Evolutionary conservation across 345 rosid genomes (phyloP).

Genomic region (Ceriops decandra): DNA sequence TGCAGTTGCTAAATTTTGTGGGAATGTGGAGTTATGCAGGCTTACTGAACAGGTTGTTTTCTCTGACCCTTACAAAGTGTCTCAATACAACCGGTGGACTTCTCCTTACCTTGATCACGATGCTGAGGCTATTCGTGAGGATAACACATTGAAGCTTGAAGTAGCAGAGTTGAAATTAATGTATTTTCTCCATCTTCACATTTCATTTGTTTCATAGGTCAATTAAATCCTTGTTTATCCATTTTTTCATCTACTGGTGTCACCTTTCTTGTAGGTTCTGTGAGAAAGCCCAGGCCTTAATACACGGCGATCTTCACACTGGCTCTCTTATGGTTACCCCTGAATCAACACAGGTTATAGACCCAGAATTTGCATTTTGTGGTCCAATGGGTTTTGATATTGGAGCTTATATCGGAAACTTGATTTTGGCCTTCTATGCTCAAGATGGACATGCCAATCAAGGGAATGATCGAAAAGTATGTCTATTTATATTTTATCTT

Average conservation of each 20-base stretch:
- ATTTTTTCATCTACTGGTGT: conserved; percentile 7
- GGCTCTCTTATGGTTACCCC: conserved; percentile 87
- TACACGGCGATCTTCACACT: conserved; percentile 98
- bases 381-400: conserved; percentile 96
- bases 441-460: conserved; percentile 81
- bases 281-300: conserved; percentile 85
- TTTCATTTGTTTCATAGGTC: background rate
- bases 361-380: conserved; percentile 84
- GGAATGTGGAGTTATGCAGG: conserved; percentile 90
- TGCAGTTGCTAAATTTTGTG: conserved; percentile 90
- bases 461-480: conserved; percentile 67
- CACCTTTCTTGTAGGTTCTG: conserved; percentile 60
- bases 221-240: background rate
- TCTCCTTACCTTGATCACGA: conserved; percentile 83
- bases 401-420: conserved; percentile 89
- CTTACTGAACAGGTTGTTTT: conserved; percentile 94
- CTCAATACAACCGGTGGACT: conserved; percentile 71
- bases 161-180: conserved; percentile 80
- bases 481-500: background rate
- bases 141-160: conserved; percentile 66
- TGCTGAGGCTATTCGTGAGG: conserved; percentile 73
- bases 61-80: conserved; percentile 83
- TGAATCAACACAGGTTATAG: conserved; percentile 85
- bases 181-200: conserved; percentile 34
- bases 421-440: conserved; percentile 81